Conservation (phyloP, 768 basidiomycete genomes). For the Coprinellus aureogranulatus region DNA sequence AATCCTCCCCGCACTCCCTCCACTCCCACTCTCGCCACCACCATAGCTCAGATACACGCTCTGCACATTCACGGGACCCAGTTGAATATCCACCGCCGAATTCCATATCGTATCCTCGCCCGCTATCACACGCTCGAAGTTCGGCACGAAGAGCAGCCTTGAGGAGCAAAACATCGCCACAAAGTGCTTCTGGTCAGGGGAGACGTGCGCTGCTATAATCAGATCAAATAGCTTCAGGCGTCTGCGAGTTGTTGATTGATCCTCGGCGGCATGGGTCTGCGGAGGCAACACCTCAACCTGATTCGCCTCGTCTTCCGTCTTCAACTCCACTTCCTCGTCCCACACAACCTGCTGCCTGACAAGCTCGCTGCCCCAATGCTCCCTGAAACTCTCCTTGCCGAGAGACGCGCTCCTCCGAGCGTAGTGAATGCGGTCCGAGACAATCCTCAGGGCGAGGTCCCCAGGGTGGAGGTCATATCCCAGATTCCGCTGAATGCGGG, state of each 20-base stretch:
- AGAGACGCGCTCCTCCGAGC: slow-evolving; percentile 1
- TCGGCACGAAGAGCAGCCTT: slow-evolving; percentile 39
- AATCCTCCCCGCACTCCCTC: slow-evolving; percentile 27
- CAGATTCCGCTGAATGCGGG: not conserved
- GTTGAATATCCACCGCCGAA: slow-evolving; percentile 36
- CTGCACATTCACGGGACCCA: slow-evolving; percentile 35
- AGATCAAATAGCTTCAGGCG: slow-evolving; percentile 33
- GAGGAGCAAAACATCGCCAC: slow-evolving; percentile 38
- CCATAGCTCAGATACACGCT: slow-evolving; percentile 53
- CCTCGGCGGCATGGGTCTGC: not conserved
- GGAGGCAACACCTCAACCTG: not conserved
- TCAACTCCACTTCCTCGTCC: slow-evolving; percentile 11
- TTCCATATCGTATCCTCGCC: slow-evolving; percentile 25
- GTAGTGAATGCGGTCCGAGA: not conserved
- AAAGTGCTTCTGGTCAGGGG: slow-evolving; percentile 48
- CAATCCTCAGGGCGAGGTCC: not conserved
- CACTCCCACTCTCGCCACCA: slow-evolving; percentile 19
- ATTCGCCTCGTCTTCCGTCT: slow-evolving; percentile 5
- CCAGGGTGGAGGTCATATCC: not conserved
- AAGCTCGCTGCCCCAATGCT: slow-evolving; percentile 4
- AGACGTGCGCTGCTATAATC: slow-evolving; percentile 52
- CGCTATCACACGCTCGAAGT: slow-evolving; percentile 38
- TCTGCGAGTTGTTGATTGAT: not conserved
- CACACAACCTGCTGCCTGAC: slow-evolving; percentile 10
- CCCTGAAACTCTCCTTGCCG: not conserved